Evolutionary conservation across 2,329 filamentous ascomycete genomes (phyloP).

Genomic region (Bipolaris cookei): DNA sequence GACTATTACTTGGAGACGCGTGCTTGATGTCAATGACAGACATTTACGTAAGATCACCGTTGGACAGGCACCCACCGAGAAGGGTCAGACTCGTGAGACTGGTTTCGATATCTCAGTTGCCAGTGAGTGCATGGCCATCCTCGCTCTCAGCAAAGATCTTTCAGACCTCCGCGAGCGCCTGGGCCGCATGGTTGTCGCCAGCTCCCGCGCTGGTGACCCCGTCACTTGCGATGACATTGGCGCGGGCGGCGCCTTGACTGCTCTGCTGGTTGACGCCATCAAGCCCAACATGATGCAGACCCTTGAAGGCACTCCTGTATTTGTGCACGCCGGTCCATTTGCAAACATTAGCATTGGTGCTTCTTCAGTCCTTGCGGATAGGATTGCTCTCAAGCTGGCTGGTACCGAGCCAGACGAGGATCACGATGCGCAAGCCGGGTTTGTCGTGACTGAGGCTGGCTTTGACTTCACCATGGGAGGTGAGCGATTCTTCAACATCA

Average conservation of each 20-base stretch:
- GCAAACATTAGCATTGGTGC: constrained; percentile 98
- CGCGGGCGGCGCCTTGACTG: constrained; percentile 87
- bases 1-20: constrained; percentile 96
- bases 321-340: constrained; percentile 96
- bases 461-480: constrained; percentile 99
- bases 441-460: constrained; percentile 94
- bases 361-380: constrained; percentile 93
- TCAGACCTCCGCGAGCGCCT: constrained; percentile 90
- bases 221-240: constrained; percentile 97
- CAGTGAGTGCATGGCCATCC: constrained; percentile 97
- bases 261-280: constrained; percentile 96
- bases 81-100: constrained; percentile 84
- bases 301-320: constrained; percentile 93
- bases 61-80: constrained; percentile 87
- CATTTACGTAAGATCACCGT: constrained; percentile 89
- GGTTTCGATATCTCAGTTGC: constrained; percentile 98
- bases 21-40: constrained; percentile 96
- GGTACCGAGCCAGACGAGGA: constrained; percentile 93
- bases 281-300: constrained; percentile 99
- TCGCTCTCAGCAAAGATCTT: constrained; percentile 88
- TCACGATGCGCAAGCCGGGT: constrained; percentile 80
- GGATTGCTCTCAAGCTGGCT: constrained; percentile 92
- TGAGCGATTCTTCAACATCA: constrained; percentile 99
- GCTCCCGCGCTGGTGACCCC: constrained; percentile 82
- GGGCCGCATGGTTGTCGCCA: constrained; percentile 93